Percentiles rank a stretch among this genome's conserved stretches.
phyloP scores from a whole-genome alignment of 305 asterid species.

The Fraxinus albicans region DNA sequence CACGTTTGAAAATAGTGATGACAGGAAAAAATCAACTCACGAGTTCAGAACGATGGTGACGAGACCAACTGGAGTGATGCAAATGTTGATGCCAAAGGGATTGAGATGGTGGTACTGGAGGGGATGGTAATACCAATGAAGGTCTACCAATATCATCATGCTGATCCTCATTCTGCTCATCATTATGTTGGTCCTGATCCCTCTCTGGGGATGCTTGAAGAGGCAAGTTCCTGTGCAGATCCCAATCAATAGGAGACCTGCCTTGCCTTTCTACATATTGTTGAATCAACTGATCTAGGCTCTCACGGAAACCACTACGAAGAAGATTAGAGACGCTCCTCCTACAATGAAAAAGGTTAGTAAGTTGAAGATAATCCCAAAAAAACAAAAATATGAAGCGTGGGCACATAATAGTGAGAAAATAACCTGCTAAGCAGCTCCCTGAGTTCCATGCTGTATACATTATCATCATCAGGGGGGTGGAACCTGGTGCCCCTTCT shows the following conservation, averaged over 20 bases:
- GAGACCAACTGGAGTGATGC: slow-evolving; percentile 83
- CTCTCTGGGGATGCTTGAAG: slow-evolving; percentile 64
- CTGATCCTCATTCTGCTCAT: slow-evolving; percentile 59
- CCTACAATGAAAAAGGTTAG: slow-evolving; percentile 42
- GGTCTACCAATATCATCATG: slow-evolving; percentile 56
- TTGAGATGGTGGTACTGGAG: slow-evolving; percentile 87
- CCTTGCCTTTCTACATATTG: slow-evolving; percentile 84
- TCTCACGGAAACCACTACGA: slow-evolving; percentile 92
- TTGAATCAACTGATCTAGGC: slow-evolving; percentile 85
- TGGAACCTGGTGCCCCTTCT: slow-evolving; percentile 70
- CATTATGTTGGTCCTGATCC: slow-evolving; percentile 55
- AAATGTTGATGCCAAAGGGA: slow-evolving; percentile 88
- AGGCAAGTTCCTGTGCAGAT: slow-evolving; percentile 73
- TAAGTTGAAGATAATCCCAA: slow-evolving; percentile 13
- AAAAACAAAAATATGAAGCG: neutral
- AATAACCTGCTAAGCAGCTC: slow-evolving; percentile 88
- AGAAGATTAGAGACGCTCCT: slow-evolving; percentile 98
- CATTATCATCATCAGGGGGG: slow-evolving; percentile 87
- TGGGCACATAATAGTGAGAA: neutral
- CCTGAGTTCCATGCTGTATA: slow-evolving; percentile 92
- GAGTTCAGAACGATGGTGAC: slow-evolving; percentile 84
- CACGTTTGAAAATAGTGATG: neutral
- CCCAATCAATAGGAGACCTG: slow-evolving; percentile 77
- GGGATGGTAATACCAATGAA: slow-evolving; percentile 62
- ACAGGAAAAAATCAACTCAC: slow-evolving; percentile 44